Conservation (phyloP, 1,284 basidiomycete species). For the Microbotryum lychnidis-dioicae region DNA sequence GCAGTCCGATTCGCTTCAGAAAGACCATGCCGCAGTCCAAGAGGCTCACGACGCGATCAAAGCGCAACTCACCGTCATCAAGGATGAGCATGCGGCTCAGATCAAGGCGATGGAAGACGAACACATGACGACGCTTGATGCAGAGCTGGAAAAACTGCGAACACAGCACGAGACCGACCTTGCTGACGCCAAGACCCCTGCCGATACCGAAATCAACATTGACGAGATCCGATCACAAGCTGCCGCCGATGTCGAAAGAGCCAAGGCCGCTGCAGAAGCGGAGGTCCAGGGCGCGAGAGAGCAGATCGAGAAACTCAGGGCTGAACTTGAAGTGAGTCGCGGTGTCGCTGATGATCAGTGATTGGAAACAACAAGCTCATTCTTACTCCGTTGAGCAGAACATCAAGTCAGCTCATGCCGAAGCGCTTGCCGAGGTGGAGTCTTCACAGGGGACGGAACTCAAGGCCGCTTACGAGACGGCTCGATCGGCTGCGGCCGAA, state of each 20-base stretch:
- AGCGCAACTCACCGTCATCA: background rate
- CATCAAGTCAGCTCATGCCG: conserved; percentile 60
- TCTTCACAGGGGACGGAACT: background rate
- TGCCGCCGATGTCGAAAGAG: background rate
- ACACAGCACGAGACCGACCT: too few species aligned
- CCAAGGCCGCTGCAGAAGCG: background rate
- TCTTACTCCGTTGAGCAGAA: conserved; percentile 35
- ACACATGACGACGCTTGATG: background rate
- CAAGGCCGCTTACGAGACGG: background rate
- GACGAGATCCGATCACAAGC: background rate
- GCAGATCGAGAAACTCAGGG: background rate
- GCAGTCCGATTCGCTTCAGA: background rate
- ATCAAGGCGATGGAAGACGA: background rate
- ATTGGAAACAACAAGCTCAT: too few species aligned
- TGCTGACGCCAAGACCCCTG: too few species aligned
- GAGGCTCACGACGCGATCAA: background rate
- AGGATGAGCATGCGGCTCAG: background rate
- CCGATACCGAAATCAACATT: too few species aligned
- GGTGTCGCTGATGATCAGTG: background rate
- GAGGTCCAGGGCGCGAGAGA: background rate
- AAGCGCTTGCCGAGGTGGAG: conserved; percentile 37
- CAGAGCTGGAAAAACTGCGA: too few species aligned
- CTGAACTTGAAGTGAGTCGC: background rate
- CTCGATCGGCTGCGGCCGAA: conserved; percentile 57
- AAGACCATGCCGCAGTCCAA: background rate